Conservation (phyloP, 2,329 filamentous ascomycete species). For the Colletotrichum orbiculare region DNA sequence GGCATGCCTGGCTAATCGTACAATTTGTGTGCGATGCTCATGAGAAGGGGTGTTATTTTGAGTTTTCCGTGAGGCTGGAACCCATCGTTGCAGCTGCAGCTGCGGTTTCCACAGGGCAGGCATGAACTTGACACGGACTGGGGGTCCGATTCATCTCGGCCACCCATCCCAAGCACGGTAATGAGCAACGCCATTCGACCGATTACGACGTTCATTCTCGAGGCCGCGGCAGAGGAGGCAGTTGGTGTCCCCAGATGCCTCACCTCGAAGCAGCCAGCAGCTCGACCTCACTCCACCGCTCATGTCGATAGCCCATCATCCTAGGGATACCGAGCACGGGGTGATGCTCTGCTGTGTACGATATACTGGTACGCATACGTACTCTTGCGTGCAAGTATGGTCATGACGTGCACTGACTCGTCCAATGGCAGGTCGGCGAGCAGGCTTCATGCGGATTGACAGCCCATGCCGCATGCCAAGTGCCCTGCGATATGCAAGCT, state of each 20-base stretch:
- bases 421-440: conserved; percentile 12
- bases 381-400: not conserved
- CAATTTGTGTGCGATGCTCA: conserved; percentile 27
- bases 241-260: no score
- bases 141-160: not conserved
- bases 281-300: no score
- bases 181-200: conserved; percentile 21
- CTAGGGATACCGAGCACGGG: no score
- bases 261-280: no score
- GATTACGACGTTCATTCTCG: conserved; percentile 17
- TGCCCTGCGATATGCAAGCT: conserved; percentile 17
- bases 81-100: conserved; percentile 29
- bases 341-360: no score
- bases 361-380: no score
- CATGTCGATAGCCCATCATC: no score
- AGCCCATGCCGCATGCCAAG: conserved; percentile 24
- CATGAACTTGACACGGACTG: conserved; percentile 11
- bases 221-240: not conserved
- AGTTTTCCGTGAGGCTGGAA: conserved; percentile 36
- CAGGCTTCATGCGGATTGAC: conserved; percentile 22
- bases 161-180: not conserved
- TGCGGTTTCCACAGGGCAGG: conserved; percentile 18
- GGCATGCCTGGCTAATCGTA: conserved; percentile 19
- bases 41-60: conserved; percentile 29
- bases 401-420: conserved; percentile 11